These are phyloP conservation scores for Lepiota venenata DNA, from an alignment of 768 basidiomycete species.

Conservation along the genomic window DNA sequence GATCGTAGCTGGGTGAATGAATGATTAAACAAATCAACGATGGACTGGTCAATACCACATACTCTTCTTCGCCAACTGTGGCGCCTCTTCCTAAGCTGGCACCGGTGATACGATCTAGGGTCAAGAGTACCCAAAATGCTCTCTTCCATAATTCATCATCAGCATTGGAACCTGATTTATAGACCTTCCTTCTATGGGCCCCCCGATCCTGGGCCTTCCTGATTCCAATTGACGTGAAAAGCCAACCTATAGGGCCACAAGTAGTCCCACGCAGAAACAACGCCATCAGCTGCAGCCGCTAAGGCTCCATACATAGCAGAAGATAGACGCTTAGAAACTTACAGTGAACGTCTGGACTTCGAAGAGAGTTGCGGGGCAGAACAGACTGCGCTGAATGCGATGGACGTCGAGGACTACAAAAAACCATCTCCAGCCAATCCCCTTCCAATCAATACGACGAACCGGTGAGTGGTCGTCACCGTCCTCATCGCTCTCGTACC, in stretches of 20 bases:
- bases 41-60: slow-evolving; percentile 17
- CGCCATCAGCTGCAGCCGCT: slow-evolving; percentile 41
- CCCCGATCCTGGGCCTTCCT: slow-evolving; percentile 76
- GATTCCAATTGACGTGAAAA: slow-evolving; percentile 47
- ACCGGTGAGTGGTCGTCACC: background rate
- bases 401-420: slow-evolving; percentile 36
- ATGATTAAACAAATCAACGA: slow-evolving; percentile 3
- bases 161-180: slow-evolving; percentile 39
- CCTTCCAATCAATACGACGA: slow-evolving; percentile 41
- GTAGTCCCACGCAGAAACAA: slow-evolving; percentile 50
- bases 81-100: slow-evolving; percentile 53
- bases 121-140: slow-evolving; percentile 69
- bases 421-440: slow-evolving; percentile 62
- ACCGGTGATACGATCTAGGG: slow-evolving; percentile 55
- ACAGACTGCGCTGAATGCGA: slow-evolving; percentile 43
- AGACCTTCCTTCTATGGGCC: slow-evolving; percentile 64
- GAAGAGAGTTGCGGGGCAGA: slow-evolving; percentile 56
- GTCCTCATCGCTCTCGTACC: slow-evolving; percentile 46
- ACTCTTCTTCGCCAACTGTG: slow-evolving; percentile 67
- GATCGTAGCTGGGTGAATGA: slow-evolving; percentile 63
- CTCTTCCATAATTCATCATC: slow-evolving; percentile 79
- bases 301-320: background rate
- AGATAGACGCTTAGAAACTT: background rate
- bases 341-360: slow-evolving; percentile 52
- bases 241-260: slow-evolving; percentile 52